Evolutionary conservation across 495 filamentous ascomycete genomes (phyloP).

Genomic region (Neurospora sp.): DNA sequence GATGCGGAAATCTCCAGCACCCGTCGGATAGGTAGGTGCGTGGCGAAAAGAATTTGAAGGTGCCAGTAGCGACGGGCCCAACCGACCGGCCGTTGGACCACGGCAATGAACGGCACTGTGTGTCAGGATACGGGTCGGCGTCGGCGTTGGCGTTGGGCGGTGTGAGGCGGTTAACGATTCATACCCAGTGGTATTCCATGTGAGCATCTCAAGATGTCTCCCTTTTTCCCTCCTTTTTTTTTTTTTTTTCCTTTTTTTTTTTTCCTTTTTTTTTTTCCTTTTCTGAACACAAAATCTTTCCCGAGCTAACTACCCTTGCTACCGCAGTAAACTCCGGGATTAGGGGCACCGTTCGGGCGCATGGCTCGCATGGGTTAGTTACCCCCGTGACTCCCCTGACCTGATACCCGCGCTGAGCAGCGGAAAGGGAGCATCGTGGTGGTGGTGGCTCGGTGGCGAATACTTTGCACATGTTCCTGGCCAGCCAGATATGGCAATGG

Average conservation of each 20-base stretch:
- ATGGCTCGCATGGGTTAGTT: not conserved
- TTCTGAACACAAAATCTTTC: too few relatives aligned
- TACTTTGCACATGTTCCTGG: not conserved
- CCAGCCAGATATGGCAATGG: not conserved
- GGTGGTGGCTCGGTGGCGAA: not conserved
- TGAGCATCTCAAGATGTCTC: too few relatives aligned
- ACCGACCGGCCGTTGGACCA: not conserved
- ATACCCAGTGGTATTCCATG: not conserved
- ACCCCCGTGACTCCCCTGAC: too few relatives aligned
- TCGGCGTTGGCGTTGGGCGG: not conserved
- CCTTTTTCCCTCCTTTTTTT: not conserved
- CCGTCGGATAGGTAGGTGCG: not conserved
- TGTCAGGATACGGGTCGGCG: too few relatives aligned
- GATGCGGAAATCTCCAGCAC: not conserved
- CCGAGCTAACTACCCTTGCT: too few relatives aligned
- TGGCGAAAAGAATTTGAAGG: not conserved
- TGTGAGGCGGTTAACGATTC: not conserved
- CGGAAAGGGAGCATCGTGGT: not conserved
- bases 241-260: not conserved
- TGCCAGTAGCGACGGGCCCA: not conserved
- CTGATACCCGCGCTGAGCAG: not conserved
- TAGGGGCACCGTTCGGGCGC: too few relatives aligned
- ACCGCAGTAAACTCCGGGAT: too few relatives aligned
- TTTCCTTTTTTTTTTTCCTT: not conserved
- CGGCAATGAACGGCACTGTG: not conserved